phyloP scores from a whole-genome alignment of 495 filamentous ascomycete genomes.

The Penicillium robsamsonii region DNA sequence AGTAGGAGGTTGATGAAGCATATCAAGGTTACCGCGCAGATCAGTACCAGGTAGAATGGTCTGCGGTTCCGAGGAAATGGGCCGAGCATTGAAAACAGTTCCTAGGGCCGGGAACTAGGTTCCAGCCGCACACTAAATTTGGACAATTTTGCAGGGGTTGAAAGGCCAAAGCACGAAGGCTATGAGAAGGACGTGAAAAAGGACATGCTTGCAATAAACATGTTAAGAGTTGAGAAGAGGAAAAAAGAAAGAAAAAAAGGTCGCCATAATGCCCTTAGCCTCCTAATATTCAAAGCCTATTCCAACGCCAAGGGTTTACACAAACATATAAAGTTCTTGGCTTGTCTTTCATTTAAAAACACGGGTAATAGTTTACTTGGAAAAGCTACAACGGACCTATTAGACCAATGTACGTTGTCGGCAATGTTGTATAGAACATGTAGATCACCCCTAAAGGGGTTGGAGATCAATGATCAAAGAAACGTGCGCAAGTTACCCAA shows the following conservation, averaged over 20 bases:
- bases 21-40: slow-evolving; percentile 10
- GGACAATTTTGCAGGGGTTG: background rate
- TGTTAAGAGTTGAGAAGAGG: background rate
- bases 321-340: background rate
- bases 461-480: background rate
- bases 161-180: background rate
- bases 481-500: background rate
- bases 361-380: background rate
- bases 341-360: background rate
- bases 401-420: background rate
- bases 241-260: background rate
- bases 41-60: slow-evolving; percentile 15
- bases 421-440: background rate
- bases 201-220: background rate
- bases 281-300: background rate
- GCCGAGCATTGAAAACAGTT: slow-evolving; percentile 18
- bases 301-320: background rate
- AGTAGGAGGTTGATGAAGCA: slow-evolving; percentile 20
- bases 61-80: slow-evolving; percentile 17
- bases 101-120: background rate
- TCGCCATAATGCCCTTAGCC: background rate
- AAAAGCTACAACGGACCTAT: background rate
- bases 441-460: background rate
- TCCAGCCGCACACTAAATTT: background rate
- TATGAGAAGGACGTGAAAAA: slow-evolving; percentile 7